Evolutionary conservation across 2,329 filamentous ascomycete species (phyloP).

Genomic region (Colletotrichum trifolii): DNA sequence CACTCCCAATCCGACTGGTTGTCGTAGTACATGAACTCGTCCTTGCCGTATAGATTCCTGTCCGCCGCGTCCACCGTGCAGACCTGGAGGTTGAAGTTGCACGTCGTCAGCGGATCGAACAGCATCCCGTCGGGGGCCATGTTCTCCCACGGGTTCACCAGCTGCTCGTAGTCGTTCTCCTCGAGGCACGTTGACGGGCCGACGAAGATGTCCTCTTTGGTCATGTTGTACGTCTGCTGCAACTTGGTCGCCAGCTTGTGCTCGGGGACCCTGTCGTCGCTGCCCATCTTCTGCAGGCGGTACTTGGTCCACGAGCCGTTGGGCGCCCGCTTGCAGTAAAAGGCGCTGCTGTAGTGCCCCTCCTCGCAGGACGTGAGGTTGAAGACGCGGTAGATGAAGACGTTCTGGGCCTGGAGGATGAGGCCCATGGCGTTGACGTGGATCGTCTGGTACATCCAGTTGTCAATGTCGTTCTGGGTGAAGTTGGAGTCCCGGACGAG

Average conservation of each 20-base stretch:
- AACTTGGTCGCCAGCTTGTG: background rate
- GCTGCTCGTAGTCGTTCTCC: constrained; percentile 6
- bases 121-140: background rate
- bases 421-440: constrained; percentile 11
- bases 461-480: constrained; percentile 19
- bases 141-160: constrained; percentile 11
- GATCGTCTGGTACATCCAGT: constrained; percentile 18
- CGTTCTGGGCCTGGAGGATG: constrained; percentile 16
- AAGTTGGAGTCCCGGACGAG: constrained; percentile 10
- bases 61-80: constrained; percentile 15
- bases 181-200: constrained; percentile 11
- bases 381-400: constrained; percentile 7
- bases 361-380: background rate
- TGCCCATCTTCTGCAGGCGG: background rate
- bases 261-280: background rate
- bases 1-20: constrained; percentile 1
- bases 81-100: constrained; percentile 12
- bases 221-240: background rate
- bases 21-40: background rate
- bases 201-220: constrained; percentile 5
- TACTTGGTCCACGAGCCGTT: constrained; percentile 8
- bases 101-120: background rate
- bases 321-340: background rate
- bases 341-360: background rate
- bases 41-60: background rate